A percentile compares a stretch with the other conserved stretches of the same genome.
Conservation (phyloP, 306 rosid genomes). For the Mucuna pruriens region DNA sequence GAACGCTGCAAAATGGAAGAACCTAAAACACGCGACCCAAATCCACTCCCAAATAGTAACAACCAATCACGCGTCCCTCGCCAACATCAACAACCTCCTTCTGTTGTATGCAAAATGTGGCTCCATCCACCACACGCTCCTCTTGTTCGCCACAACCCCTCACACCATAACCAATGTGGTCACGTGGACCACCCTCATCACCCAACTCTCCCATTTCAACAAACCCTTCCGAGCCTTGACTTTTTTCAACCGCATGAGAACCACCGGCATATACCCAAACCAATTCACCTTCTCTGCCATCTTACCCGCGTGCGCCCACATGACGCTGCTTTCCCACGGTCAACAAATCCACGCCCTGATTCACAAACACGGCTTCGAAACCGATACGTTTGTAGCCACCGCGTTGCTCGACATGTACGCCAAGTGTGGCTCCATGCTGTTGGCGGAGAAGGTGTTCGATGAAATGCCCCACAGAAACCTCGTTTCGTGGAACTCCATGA, state of each 20-base stretch:
- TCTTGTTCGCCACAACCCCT: constrained; percentile 42
- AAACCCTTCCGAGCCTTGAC: constrained; percentile 49
- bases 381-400: constrained; percentile 52
- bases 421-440: constrained; percentile 38
- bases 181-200: constrained; percentile 64
- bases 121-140: constrained; percentile 39
- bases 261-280: constrained; percentile 54
- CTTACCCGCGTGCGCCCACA: constrained; percentile 56
- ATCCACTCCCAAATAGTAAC: constrained; percentile 56
- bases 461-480: constrained; percentile 60
- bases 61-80: constrained; percentile 23
- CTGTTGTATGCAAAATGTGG: constrained; percentile 57
- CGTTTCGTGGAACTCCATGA: constrained; percentile 64
- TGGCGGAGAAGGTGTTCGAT: constrained; percentile 62
- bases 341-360: constrained; percentile 57
- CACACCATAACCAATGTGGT: constrained; percentile 39
- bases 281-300: constrained; percentile 64
- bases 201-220: constrained; percentile 47
- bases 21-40: constrained; percentile 45
- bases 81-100: constrained; percentile 55
- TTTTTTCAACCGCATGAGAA: constrained; percentile 53
- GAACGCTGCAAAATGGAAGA: constrained; percentile 23
- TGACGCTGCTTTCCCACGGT: constrained; percentile 42
- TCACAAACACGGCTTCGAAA: constrained; percentile 48
- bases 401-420: constrained; percentile 66